Evolutionary conservation across 164 flowering plant species (phyloP).

Genomic region (Aristolochia fimbriata): DNA sequence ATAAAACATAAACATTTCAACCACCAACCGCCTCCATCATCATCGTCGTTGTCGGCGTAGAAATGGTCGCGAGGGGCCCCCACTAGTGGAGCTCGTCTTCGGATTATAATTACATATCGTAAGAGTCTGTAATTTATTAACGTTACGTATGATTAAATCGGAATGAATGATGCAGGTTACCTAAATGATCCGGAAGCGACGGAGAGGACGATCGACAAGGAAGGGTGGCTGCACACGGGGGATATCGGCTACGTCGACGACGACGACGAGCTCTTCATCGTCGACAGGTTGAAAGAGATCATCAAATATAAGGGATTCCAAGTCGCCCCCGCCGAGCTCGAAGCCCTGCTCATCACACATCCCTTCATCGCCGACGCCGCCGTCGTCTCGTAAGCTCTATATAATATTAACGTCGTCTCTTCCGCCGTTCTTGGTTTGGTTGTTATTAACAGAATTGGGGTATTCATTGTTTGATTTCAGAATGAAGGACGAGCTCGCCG

Average conservation of each 20-base stretch:
- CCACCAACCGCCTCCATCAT: no score
- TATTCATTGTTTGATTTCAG: constrained; percentile 28
- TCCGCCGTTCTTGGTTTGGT: no score
- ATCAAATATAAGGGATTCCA: constrained; percentile 95
- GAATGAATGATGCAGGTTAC: constrained; percentile 40
- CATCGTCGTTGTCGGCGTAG: no score
- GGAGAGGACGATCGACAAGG: constrained; percentile 62
- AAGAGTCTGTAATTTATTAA: no score
- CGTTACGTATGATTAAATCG: no score
- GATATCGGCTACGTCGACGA: constrained; percentile 83
- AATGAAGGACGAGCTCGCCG: constrained; percentile 77
- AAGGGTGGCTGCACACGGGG: constrained; percentile 93
- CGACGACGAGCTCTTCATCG: constrained; percentile 87
- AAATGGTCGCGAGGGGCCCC: no score
- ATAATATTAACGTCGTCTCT: no score
- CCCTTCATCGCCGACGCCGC: constrained; percentile 77
- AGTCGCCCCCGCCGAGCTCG: constrained; percentile 97
- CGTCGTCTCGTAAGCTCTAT: constrained; percentile 66
- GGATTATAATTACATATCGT: no score
- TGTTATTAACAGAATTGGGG: not conserved
- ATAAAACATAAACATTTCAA: no score
- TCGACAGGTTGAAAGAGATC: constrained; percentile 77
- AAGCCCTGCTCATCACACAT: constrained; percentile 60
- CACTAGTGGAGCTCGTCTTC: no score
- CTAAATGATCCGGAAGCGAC: constrained; percentile 79